Evolutionary conservation across 2,329 filamentous ascomycete genomes (phyloP), one percentile per base, ranked within the genome.

Genomic region (Grosmannia penicillata): DNA sequence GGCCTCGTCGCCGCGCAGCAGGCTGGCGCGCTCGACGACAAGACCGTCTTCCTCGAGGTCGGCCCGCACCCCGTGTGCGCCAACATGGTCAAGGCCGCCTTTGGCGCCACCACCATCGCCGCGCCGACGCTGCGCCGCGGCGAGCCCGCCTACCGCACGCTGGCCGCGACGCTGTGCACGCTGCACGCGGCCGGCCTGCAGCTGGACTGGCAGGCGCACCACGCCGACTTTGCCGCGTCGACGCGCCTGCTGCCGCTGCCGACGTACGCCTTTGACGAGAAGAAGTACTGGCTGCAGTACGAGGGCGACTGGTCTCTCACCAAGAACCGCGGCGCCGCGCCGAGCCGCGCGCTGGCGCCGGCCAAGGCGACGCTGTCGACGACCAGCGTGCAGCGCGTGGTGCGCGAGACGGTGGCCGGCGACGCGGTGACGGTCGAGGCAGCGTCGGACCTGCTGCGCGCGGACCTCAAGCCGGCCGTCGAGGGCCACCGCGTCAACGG

Each of bases 51-150:
- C 71, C 60, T 86, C 40, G 81, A 86, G 53, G 60, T 85, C 45
- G 81, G 81, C n/a, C 78, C 80, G 27, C 76, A 83, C 49, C 78
- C 79, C 0, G 70, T 84, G 13, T 80, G 73, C 55, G 66, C 68
- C 32, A 70, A 70, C 42, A 76, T 85, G 67, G 68, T 83, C 46
- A 79, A 78, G 60, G 68, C 72, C 14, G 73, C 70, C 5, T 66
- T 81, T 38, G 69, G 68, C 21, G 56, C 59, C 6, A 58, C 63
- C 9, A 70, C 68, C 21, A 62, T 68, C 29, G 68, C 70, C 13
- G 65, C 71, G 10, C 66, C 75, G 3, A 75, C 77, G 3, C 61
- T 82, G 10, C 73, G 72, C 24, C 71, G 75, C 41, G 68, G 65
- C 31, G 75, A 81, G 50, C 60, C 70, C 42, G 61, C 70, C 18